These are phyloP conservation scores for Teratosphaeria viscida DNA, from an alignment of 2,329 filamentous ascomycete genomes.

Conservation along the genomic window DNA sequence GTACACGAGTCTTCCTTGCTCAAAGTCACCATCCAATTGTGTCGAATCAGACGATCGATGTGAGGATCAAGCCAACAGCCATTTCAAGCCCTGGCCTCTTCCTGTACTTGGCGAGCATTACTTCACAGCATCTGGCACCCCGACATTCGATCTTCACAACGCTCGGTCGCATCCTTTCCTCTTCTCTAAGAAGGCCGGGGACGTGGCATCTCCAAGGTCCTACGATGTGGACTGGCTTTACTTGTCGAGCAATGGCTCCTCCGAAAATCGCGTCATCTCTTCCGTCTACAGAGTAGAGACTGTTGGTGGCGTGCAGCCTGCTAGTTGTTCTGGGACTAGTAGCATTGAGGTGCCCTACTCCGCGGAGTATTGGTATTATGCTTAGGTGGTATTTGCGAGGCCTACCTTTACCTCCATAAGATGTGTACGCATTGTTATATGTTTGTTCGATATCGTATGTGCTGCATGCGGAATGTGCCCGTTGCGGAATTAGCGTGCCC, in stretches of 20 bases:
- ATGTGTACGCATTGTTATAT: not conserved
- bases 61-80: constrained; percentile 1
- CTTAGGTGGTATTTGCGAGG: not conserved
- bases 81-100: not conserved
- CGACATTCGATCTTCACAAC: constrained; percentile 49
- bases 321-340: constrained; percentile 30
- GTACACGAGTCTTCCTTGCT: constrained; percentile 2
- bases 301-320: constrained; percentile 33
- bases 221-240: constrained; percentile 38
- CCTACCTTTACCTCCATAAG: not conserved
- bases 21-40: not conserved
- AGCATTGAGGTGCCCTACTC: constrained; percentile 31
- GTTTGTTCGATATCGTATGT: not conserved
- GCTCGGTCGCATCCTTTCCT: constrained; percentile 26
- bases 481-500: no score
- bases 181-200: constrained; percentile 40
- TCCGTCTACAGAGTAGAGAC: constrained; percentile 41
- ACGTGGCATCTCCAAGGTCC: constrained; percentile 42
- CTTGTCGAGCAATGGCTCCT: constrained; percentile 29
- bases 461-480: not conserved
- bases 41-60: not conserved
- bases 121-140: constrained; percentile 46
- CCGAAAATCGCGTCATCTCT: constrained; percentile 28
- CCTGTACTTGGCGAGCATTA: constrained; percentile 48
- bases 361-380: constrained; percentile 40